Percentiles rank a stretch among this genome's conserved stretches.
phyloP scores from a whole-genome alignment of 1,284 basidiomycete species.

The Apiotrichum brassicae region DNA sequence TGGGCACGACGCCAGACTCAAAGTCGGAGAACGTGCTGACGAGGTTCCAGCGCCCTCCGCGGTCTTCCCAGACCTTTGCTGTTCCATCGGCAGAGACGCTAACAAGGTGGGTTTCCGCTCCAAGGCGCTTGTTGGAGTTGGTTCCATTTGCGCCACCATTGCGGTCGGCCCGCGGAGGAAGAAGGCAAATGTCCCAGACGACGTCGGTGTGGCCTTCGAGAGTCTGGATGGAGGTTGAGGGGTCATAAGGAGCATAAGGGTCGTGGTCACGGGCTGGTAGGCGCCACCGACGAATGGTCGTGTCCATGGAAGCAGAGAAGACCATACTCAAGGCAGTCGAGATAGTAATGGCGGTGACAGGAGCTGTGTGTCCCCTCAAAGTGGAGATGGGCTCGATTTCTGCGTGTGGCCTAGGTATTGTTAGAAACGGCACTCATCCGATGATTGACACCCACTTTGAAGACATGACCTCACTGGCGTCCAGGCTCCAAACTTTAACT shows the following conservation, averaged over 20 bases:
- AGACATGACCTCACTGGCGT: slow-evolving; percentile 26
- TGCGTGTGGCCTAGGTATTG: slow-evolving; percentile 54
- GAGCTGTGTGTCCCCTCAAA: slow-evolving; percentile 82
- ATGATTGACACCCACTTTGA: slow-evolving; percentile 25
- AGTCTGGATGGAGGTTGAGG: slow-evolving; percentile 65
- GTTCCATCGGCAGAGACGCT: slow-evolving; percentile 85
- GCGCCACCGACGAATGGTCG: slow-evolving; percentile 82
- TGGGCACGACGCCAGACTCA: slow-evolving; percentile 53
- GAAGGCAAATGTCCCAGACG: slow-evolving; percentile 79
- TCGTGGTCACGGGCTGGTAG: slow-evolving; percentile 64
- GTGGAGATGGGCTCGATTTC: slow-evolving; percentile 88
- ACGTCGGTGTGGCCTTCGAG: slow-evolving; percentile 89
- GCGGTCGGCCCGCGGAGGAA: slow-evolving; percentile 27
- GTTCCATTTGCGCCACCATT: slow-evolving; percentile 1
- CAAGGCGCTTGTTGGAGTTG: slow-evolving; percentile 6
- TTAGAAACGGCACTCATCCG: neutral
- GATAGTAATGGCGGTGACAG: slow-evolving; percentile 84
- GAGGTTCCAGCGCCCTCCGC: slow-evolving; percentile 18
- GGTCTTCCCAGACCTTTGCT: slow-evolving; percentile 80
- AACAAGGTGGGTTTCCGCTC: slow-evolving; percentile 57
- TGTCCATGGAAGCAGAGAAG: slow-evolving; percentile 88
- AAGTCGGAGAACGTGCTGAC: slow-evolving; percentile 24
- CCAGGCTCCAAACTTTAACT: slow-evolving; percentile 76
- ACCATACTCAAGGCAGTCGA: slow-evolving; percentile 67
- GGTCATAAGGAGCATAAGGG: slow-evolving; percentile 80